Evolutionary conservation across 768 basidiomycete species (phyloP).

Genomic region (Auricularia heimuer): DNA sequence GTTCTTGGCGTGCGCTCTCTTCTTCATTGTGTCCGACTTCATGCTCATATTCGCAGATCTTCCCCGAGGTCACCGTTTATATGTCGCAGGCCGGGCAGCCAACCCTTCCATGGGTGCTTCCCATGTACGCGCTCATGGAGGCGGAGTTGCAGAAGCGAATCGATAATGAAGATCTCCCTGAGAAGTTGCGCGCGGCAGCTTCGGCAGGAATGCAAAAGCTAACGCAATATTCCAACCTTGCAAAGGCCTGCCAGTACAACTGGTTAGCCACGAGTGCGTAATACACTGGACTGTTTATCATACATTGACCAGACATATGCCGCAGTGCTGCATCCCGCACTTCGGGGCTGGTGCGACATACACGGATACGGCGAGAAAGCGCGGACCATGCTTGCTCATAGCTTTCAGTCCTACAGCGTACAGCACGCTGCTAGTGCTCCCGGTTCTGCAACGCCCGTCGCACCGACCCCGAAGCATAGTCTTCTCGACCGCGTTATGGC

Average conservation of each 20-base stretch:
- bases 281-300: too few species aligned
- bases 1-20: slow-evolving; percentile 3
- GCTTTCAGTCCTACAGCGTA: not conserved
- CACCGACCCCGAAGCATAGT: not conserved
- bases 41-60: slow-evolving; percentile 15
- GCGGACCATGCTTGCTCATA: not conserved
- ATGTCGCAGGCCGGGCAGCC: slow-evolving; percentile 19
- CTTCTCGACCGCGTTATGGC: not conserved
- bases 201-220: slow-evolving; percentile 20
- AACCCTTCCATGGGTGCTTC: slow-evolving; percentile 24
- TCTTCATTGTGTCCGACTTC: not conserved
- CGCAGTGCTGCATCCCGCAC: slow-evolving; percentile 20
- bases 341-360: slow-evolving; percentile 18
- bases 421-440: not conserved
- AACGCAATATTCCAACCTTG: not conserved
- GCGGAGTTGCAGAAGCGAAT: slow-evolving; percentile 11
- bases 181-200: slow-evolving; percentile 15
- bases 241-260: slow-evolving; percentile 18
- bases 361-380: not conserved
- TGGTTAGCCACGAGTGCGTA: slow-evolving; percentile 22
- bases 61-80: slow-evolving; percentile 20
- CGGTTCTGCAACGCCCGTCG: not conserved
- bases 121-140: slow-evolving; percentile 21
- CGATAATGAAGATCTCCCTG: not conserved
- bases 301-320: too few species aligned